Conservation (phyloP, 768 basidiomycete species). For the Mycena polygramma region DNA sequence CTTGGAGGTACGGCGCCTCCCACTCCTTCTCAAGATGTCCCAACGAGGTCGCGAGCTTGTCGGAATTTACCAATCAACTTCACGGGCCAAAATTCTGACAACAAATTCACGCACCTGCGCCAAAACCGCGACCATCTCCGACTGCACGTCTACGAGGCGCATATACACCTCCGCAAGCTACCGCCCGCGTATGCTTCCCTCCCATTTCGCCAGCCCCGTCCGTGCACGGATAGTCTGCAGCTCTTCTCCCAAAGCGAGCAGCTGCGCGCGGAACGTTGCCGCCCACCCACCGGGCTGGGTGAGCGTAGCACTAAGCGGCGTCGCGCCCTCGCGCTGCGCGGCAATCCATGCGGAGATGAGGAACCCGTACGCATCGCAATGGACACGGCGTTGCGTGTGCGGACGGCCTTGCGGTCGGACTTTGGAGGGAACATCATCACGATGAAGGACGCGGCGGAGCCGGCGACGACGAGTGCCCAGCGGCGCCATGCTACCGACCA, state of each 20-base stretch:
- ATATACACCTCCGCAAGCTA: constrained; percentile 66
- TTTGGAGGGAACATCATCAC: constrained; percentile 67
- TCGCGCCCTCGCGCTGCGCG: constrained; percentile 27
- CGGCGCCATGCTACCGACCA: constrained; percentile 66
- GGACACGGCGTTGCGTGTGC: constrained; percentile 34
- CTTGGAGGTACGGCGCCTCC: constrained; percentile 54
- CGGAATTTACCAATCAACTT: background rate
- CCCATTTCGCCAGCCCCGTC: constrained; percentile 58
- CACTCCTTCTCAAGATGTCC: constrained; percentile 56
- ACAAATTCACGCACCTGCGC: constrained; percentile 47
- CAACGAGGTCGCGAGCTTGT: constrained; percentile 57
- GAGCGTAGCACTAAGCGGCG: constrained; percentile 16
- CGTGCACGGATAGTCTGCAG: constrained; percentile 48
- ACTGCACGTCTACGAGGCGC: constrained; percentile 54
- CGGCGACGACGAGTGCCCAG: constrained; percentile 64
- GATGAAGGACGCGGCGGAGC: constrained; percentile 64
- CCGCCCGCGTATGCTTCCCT: constrained; percentile 63
- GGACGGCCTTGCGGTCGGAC: constrained; percentile 59
- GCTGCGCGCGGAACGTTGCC: constrained; percentile 43
- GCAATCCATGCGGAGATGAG: constrained; percentile 57
- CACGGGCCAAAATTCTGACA: no score
- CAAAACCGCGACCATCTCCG: constrained; percentile 55
- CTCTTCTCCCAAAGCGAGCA: constrained; percentile 49
- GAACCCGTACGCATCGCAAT: constrained; percentile 58
- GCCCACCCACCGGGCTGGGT: constrained; percentile 19